A percentile compares a stretch with the other conserved stretches of the same genome.
Conservation (phyloP, 148 eudicot genomes). For the Diospyros lotus region DNA sequence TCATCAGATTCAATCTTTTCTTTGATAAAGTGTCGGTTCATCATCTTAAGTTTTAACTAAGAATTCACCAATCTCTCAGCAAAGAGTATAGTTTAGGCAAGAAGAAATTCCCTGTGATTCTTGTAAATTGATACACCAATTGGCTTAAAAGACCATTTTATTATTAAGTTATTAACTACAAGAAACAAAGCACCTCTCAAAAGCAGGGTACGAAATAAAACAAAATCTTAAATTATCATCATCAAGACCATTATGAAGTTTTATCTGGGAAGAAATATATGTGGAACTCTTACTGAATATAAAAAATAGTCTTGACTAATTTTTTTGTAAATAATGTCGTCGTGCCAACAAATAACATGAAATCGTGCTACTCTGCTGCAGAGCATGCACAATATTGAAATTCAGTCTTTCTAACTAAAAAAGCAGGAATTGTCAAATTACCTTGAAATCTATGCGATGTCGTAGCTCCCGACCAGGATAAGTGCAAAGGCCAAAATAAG, state of each 20-base stretch:
- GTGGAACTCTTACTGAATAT: not conserved
- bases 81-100: too few relatives aligned
- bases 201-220: too few relatives aligned
- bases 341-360: not conserved
- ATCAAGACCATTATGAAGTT: not conserved
- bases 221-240: too few relatives aligned
- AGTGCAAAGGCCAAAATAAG: conserved; percentile 92
- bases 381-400: not conserved
- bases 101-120: too few relatives aligned
- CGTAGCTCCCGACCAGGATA: conserved; percentile 89
- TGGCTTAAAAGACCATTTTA: too few relatives aligned
- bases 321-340: not conserved
- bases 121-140: too few relatives aligned
- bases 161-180: too few relatives aligned
- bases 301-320: not conserved
- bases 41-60: too few relatives aligned
- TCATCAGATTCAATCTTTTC: not conserved
- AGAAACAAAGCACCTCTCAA: too few relatives aligned
- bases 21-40: too few relatives aligned
- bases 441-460: conserved; percentile 96
- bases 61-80: too few relatives aligned
- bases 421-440: conserved; percentile 3
- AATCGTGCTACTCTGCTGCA: not conserved
- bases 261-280: not conserved
- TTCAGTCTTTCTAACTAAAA: not conserved